Base-by-base conservation (phyloP, 768 basidiomycete species). In the Phylloporus sp. region DNA sequence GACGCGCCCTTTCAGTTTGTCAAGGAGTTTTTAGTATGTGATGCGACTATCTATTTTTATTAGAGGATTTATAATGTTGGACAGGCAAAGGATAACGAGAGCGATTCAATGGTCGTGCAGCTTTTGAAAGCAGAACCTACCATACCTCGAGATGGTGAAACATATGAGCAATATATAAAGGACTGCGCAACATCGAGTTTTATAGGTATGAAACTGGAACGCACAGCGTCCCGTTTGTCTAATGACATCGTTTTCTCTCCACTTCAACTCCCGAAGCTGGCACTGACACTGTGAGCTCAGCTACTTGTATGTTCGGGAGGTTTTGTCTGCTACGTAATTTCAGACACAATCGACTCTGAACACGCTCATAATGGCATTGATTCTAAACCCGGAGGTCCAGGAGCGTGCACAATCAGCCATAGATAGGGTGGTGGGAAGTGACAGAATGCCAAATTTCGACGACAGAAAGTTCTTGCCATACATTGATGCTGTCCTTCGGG, bases 1-100 rank as follows among this genome's bases (percentile, higher is more conserved):
- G 48, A 54, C 2, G 44, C 9, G 3, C 63, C 65, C 2, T 55
- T 62, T n/a, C 48, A 54, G 20, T 61, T 57, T 31, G 57, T 63
- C 41, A 54, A 58, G 28, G 51, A 53, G 11, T 56, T 49, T 28
- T 41, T 61, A 53, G 55, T 52, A 46, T 18, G 48, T 26, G 9
- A 20, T 9, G 18, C 18, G 14, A 34, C 33, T 20, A 34, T 26
- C 23, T 48, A 10, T 10, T 24, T 20, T 20, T 22, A 45, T 23
- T 35, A 18, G 22, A 3, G 1, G 17, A 5, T 27, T 37, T 13
- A 49, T 15, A 22, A 20, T 34, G 13, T 21, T n/a, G 9, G 27
- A 14, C 20, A 66, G 63, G 48, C 46, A 18, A 58, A 56, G 15
- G 48, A 45, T 6, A 53, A 48, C 9, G 53, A 58, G 18, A 59